Evolutionary conservation across 176 grass and related monocot genomes (phyloP), one percentile per base, ranked within the genome.

Genomic region (Metroxylon sagu): DNA sequence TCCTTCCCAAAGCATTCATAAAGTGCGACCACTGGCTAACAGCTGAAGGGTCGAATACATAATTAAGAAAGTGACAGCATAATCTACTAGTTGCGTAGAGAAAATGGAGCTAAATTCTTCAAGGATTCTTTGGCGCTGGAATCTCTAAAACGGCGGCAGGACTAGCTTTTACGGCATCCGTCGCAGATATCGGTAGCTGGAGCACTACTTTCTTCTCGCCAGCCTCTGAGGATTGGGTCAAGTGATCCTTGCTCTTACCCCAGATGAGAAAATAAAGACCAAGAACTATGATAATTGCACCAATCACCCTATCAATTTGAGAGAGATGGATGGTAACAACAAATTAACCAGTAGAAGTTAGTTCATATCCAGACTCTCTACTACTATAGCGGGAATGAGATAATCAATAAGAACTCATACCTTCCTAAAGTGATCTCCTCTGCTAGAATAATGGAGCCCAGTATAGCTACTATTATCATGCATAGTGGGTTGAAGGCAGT

Each of bases 181-280:
- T 25, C 26, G 4, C n/a, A 19, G 70, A 23, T n/a, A 19, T 62
- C 12, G 83, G 70, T 31, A 81, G 61, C 56, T 80, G 59, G 4
- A 61, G 27, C 27, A 48, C 23, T 18, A 39, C 72, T 1, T 65
- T 43, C 26, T 53, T 82, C 74, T 10, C 66, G 50, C 23, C 60
- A 50, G 48, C 39, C 4, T 76, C 52, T 0, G 64, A 66, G 21
- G 54, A 16, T 54, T 54, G 25, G 27, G 26, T 35, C 3, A 75
- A 27, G 30, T 79, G 71, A 6, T 87, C 84, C 53, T 78, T 82
- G 71, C 68, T 85, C 84, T 88, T 95, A 16, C 89, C 85, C 89
- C 85, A 89, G 5, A 95, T 95, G 15, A 95, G 84, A 31, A 67
- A 29, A 56, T 95, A 95, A 16, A 95, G 78, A 3, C 89, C 85